Conservation (phyloP, 306 rosid species). For the Gynostemma pentaphyllum region DNA sequence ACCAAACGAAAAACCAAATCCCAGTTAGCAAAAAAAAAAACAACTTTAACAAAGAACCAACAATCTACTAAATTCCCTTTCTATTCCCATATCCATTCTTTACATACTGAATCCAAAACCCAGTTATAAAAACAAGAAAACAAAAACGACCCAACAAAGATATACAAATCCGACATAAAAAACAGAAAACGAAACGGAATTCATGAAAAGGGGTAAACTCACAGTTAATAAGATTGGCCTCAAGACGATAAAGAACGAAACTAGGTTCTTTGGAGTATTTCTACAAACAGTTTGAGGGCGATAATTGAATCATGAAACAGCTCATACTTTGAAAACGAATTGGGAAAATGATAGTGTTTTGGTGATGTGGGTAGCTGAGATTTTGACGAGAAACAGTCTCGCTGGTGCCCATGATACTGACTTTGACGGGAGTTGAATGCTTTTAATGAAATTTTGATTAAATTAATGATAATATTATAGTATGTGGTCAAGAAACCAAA, state of each 20-base stretch:
- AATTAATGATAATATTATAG: no score
- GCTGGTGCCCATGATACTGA: neutral
- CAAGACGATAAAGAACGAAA: no score
- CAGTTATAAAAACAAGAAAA: neutral
- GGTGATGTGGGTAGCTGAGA: neutral
- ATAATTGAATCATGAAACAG: neutral
- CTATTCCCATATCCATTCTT: neutral
- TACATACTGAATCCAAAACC: neutral
- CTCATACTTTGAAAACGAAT: neutral
- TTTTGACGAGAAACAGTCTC: slow-evolving; percentile 7
- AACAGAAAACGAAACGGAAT: neutral
- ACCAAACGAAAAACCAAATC: neutral
- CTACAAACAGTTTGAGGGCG: slow-evolving; percentile 1
- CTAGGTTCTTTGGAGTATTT: neutral
- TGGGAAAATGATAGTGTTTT: neutral
- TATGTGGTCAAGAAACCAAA: neutral
- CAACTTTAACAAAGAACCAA: no score
- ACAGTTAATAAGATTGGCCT: no score
- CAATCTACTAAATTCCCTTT: no score
- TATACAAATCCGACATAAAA: no score
- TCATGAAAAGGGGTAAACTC: neutral
- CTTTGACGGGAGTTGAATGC: slow-evolving; percentile 7
- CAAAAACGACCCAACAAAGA: neutral
- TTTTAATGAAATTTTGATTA: no score
- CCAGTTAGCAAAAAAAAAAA: no score